Percentiles rank a stretch among this genome's conserved stretches.
These are phyloP conservation scores for Priceomyces haplophilus DNA, from an alignment of 805 yeast species.

Conservation along the genomic window DNA sequence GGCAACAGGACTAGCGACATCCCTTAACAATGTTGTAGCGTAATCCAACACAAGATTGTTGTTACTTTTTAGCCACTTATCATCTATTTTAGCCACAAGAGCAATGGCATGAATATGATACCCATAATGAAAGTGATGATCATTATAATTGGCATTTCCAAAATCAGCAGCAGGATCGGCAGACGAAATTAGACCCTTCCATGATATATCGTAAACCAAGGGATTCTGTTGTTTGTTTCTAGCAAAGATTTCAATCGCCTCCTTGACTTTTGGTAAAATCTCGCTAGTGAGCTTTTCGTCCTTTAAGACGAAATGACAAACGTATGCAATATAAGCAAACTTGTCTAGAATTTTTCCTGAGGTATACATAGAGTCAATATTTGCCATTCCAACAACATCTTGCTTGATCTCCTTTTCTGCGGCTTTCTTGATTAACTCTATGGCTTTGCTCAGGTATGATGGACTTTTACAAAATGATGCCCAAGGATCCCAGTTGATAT, in stretches of 20 bases:
- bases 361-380: slow-evolving; percentile 83
- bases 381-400: slow-evolving; percentile 55
- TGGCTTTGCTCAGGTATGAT: slow-evolving; percentile 27
- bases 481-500: slow-evolving; percentile 55
- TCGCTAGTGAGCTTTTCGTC: slow-evolving; percentile 50
- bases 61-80: slow-evolving; percentile 29
- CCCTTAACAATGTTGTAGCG: slow-evolving; percentile 60
- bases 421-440: slow-evolving; percentile 40
- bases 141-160: slow-evolving; percentile 69
- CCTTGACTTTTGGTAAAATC: slow-evolving; percentile 57
- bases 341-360: slow-evolving; percentile 87
- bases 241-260: slow-evolving; percentile 68
- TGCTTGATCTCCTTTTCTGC: slow-evolving; percentile 53
- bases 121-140: slow-evolving; percentile 76
- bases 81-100: slow-evolving; percentile 54
- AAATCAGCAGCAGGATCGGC: slow-evolving; percentile 65
- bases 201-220: slow-evolving; percentile 70
- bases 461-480: slow-evolving; percentile 31
- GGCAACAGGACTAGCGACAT: slow-evolving; percentile 57
- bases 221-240: slow-evolving; percentile 69
- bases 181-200: slow-evolving; percentile 76
- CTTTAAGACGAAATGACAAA: slow-evolving; percentile 60
- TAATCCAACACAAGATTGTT: slow-evolving; percentile 40
- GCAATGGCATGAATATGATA: slow-evolving; percentile 74
- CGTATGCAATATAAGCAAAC: slow-evolving; percentile 82